Evolutionary conservation across 495 filamentous ascomycete genomes (phyloP), one percentile per base, ranked within the genome.

Genomic region (Trichocladium uniseriatum): DNA sequence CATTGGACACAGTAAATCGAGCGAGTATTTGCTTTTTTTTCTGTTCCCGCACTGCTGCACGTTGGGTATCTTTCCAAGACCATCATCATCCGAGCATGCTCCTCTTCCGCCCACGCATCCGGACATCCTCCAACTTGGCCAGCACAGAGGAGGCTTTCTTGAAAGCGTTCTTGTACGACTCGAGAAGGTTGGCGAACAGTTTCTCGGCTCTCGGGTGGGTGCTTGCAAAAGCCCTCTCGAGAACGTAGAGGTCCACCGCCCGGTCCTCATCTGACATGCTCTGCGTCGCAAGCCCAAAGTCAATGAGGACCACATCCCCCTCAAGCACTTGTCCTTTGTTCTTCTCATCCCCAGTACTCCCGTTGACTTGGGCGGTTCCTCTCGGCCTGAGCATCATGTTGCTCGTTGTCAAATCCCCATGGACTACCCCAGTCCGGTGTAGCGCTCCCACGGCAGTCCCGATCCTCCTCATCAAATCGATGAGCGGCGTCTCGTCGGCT

Each of bases 331-430:
- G 54, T 10, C 53, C 63, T 24, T 54, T 61, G 39, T 50, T 49
- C 28, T 35, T 43, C 8, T 36, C 40, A 5, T 48, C 41, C 15
- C 52, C 59, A 19, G 49, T 53, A 1, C 24, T 1, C 11, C 32
- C 47, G 32, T 40, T 37, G n/a, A n/a, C 35, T 38, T 52, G 34
- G 19, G 40, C 57, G 18, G 16, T 27, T 18, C 37, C 41, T 54
- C 48, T 39, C 28, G 71, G 70, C 46, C 83, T 64, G 40, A 99
- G 64, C 81, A 99, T 96, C 66, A 99, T 71, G 69, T 98, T 98
- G 69, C 90, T 96, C 49, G 91, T 98, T 50, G 94, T 98, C 70
- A 98, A 69, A 69, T 98, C 92, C 38, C 92, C 92, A 72, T 98
- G 92, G 41, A 94, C 79, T 37, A 96, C 80, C 14, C 92, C 91